Conservation (phyloP, 345 rosid species). For the Eucalyptus caleyi region DNA sequence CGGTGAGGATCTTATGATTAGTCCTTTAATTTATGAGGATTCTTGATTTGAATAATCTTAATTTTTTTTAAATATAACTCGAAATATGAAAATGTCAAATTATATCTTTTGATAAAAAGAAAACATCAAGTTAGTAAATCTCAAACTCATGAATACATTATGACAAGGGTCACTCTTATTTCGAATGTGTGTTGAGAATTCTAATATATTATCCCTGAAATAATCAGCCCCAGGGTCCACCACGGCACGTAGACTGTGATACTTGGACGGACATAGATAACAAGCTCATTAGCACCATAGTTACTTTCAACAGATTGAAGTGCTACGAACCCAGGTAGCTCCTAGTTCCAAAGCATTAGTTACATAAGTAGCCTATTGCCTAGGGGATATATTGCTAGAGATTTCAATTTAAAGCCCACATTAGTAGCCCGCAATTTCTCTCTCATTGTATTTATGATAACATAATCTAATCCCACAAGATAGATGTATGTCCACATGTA, state of each 20-base stretch:
- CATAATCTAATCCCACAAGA: neutral
- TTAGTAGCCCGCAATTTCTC: neutral
- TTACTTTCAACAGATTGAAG: neutral
- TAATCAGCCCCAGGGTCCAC: neutral
- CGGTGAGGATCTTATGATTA: neutral
- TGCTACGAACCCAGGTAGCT: neutral
- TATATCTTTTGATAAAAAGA: neutral
- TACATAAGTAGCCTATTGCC: neutral
- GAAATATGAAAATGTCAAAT: neutral
- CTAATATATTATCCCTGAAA: neutral
- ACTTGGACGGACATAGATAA: neutral
- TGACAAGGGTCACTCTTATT: neutral
- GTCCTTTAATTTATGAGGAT: neutral
- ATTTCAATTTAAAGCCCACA: neutral
- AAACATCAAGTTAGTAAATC: neutral
- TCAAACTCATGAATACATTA: neutral
- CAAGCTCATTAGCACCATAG: neutral
- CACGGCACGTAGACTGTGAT: neutral
- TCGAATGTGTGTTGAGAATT: neutral
- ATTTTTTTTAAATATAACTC: neutral
- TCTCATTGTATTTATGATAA: neutral
- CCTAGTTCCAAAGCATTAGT: neutral
- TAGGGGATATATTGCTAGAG: neutral
- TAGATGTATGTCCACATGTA: neutral
- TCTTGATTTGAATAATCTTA: neutral